Conservation (phyloP, 768 basidiomycete species). For the Cystobasidium tubakii region DNA sequence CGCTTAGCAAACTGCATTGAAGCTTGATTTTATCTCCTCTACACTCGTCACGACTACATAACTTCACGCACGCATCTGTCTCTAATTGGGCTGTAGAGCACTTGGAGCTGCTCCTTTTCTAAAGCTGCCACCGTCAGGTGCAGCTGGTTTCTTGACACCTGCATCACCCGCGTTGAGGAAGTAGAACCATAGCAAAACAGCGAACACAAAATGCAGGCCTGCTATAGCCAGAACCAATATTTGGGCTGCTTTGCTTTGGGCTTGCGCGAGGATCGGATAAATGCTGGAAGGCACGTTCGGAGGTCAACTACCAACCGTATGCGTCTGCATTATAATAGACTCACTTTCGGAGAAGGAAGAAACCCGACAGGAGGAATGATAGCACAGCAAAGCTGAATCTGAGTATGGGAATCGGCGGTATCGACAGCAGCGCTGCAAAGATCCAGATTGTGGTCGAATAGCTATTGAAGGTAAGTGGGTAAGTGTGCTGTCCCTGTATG, state of each 20-base stretch:
- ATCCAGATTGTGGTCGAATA: conserved; percentile 83
- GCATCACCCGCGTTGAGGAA: conserved; percentile 56
- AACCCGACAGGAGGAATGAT: conserved; percentile 74
- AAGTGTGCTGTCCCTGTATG: conserved; percentile 39
- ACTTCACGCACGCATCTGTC: background rate
- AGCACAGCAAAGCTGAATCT: conserved; percentile 72
- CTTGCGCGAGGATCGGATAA: conserved; percentile 80
- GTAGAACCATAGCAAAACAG: conserved; percentile 75
- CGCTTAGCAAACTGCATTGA: background rate
- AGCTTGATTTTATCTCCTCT: background rate
- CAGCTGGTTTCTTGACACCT: background rate
- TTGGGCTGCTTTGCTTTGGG: conserved; percentile 75
- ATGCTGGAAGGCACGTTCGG: conserved; percentile 52
- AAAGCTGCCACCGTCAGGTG: background rate
- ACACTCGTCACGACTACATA: too few relatives aligned
- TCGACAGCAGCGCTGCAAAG: conserved; percentile 74
- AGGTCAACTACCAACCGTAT: too few relatives aligned
- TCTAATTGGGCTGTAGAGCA: background rate
- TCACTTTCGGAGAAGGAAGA: conserved; percentile 67
- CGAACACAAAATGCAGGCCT: conserved; percentile 68
- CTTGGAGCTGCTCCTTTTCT: background rate
- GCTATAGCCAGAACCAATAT: conserved; percentile 72
- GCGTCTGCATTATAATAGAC: too few relatives aligned
- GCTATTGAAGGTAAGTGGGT: conserved; percentile 59
- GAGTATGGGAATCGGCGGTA: conserved; percentile 73